Base-by-base conservation (phyloP, 331 rosid species). In the Rosa hybrid region DNA sequence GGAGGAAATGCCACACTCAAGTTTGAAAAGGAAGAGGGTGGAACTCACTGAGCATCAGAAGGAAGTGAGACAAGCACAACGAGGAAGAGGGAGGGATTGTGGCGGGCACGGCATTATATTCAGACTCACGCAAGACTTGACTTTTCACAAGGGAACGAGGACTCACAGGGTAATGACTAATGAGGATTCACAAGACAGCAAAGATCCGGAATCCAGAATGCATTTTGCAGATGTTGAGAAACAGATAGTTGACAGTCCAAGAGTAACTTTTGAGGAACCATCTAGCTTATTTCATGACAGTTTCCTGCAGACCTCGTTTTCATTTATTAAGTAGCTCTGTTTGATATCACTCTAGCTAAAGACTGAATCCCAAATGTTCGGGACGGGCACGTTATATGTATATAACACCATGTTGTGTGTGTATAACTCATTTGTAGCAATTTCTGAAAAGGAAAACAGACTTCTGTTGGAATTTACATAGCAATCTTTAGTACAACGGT, bases 51-150 rank as follows among this genome's bases (percentile, higher is more conserved):
- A 92, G 81, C 97, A 88, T 89, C 94, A 94, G 71, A 91, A 81
- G 89, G 97, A 94, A 82, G 92, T 91, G 5, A 81, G 89, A 79
- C 79, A 90, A 75, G 98, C 97, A 11, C 97, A 94, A 38, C 93
- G 86, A 86, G 98, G 97, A 72, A 88, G 84, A 85, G 88, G 82
- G 46, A 80, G 86, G 84, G 94, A 92, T 68, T 81, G 69, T 46
- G 88, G 85, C 50, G 90, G 98, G 38, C 97, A 91, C 41, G 97
- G 94, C 83, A 90, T 88, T 0, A 97, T 50, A 76, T 92, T 71
- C 75, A 86, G 83, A 94, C 97, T 49, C 91, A 91, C 80, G 91
- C 97, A 5, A 87, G 75, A 65, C 84, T 85, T 30, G 95, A 94
- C 74, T 91, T 91, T 84, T 90, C 92, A 14, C 95, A 85, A 77